Evolutionary conservation across 345 rosid genomes (phyloP).

Genomic region (Durio zibethinus): DNA sequence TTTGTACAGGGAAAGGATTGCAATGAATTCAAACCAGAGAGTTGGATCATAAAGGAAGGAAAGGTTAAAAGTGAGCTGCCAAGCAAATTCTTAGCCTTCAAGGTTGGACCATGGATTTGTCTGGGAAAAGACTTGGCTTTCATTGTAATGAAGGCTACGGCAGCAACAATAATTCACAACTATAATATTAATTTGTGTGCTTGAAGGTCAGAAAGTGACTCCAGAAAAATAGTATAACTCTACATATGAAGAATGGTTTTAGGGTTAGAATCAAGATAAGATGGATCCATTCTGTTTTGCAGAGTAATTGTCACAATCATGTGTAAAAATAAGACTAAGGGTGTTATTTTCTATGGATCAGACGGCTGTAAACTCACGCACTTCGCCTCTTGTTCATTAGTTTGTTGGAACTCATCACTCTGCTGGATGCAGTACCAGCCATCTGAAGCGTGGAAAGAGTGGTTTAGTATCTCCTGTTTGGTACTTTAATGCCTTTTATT

Average conservation of each 20-base stretch:
- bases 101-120: conserved; percentile 52
- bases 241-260: conserved; percentile 26
- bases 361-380: too few relatives aligned
- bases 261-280: neutral
- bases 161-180: conserved; percentile 20
- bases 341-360: too few relatives aligned
- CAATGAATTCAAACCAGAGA: conserved; percentile 28
- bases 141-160: conserved; percentile 30
- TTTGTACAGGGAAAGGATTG: conserved; percentile 48
- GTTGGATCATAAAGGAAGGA: conserved; percentile 24
- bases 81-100: conserved; percentile 38
- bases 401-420: too few relatives aligned
- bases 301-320: neutral
- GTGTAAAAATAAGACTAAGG: too few relatives aligned
- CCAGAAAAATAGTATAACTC: conserved; percentile 22
- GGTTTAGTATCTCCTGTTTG: too few relatives aligned
- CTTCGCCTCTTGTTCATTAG: too few relatives aligned
- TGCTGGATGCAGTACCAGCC: too few relatives aligned
- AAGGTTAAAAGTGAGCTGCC: conserved; percentile 22
- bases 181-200: conserved; percentile 20
- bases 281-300: neutral
- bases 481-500: too few relatives aligned
- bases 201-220: conserved; percentile 23
- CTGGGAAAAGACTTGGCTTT: conserved; percentile 47
- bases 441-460: too few relatives aligned